Percentiles rank a stretch among this genome's conserved stretches.
phyloP scores from a whole-genome alignment of 306 rosid species.

The Luffa acutangula region DNA sequence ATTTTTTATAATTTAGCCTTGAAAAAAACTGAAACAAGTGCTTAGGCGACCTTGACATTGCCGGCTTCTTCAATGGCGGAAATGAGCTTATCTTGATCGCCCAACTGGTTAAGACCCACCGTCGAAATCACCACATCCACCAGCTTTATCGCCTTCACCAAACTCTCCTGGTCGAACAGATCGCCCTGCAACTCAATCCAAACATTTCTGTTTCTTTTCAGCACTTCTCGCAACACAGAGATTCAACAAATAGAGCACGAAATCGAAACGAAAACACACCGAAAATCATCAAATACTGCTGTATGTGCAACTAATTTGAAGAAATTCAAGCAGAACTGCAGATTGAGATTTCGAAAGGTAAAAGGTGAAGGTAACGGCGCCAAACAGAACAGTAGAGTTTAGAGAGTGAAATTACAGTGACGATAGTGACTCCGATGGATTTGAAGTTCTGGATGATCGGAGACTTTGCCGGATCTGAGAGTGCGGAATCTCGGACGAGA shows the following conservation, averaged over 20 bases:
- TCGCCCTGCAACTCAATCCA: neutral
- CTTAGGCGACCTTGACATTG: neutral
- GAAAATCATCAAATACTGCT: neutral
- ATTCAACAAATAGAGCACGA: neutral
- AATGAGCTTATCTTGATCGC: conserved; percentile 3
- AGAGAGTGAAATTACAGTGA: neutral
- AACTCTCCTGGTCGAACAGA: neutral
- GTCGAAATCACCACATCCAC: neutral
- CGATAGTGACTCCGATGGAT: neutral
- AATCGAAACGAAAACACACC: neutral
- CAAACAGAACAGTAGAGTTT: neutral
- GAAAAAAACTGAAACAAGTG: neutral
- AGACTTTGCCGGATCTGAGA: neutral
- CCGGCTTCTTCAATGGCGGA: conserved; percentile 1
- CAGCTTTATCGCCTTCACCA: neutral
- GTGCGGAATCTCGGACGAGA: neutral
- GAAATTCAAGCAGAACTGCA: neutral
- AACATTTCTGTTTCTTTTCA: neutral
- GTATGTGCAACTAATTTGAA: neutral
- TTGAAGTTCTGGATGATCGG: neutral
- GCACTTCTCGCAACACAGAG: neutral
- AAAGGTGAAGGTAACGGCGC: neutral
- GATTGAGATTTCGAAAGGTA: no score
- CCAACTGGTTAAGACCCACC: neutral
- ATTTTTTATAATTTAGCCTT: no score